phyloP scores from a whole-genome alignment of 768 basidiomycete species.

The Amanita thiersii region DNA sequence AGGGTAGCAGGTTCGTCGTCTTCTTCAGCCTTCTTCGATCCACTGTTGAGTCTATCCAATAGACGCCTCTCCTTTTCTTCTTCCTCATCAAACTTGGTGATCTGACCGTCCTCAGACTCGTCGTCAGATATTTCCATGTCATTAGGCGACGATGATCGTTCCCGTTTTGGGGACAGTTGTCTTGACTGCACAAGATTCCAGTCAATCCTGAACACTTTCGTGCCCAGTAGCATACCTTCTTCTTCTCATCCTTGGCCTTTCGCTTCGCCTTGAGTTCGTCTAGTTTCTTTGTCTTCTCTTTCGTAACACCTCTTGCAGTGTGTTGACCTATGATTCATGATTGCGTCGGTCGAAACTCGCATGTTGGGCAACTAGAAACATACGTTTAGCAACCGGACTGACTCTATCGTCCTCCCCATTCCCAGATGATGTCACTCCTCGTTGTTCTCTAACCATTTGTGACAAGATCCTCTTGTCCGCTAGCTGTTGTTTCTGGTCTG shows the following conservation, averaged over 20 bases:
- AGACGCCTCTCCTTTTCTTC: conserved; percentile 56
- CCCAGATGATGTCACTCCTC: conserved; percentile 26
- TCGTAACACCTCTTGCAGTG: conserved; percentile 62
- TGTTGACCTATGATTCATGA: conserved; percentile 52
- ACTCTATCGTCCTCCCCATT: conserved; percentile 45
- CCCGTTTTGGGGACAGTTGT: conserved; percentile 53
- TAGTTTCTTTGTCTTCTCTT: conserved; percentile 71
- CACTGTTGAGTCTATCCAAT: conserved; percentile 18
- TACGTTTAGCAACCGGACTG: conserved; percentile 72
- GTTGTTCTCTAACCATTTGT: conserved; percentile 65
- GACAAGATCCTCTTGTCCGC: conserved; percentile 66
- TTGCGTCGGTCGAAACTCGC: conserved; percentile 4
- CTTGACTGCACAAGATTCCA: conserved; percentile 28
- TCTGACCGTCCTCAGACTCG: conserved; percentile 79
- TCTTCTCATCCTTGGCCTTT: conserved; percentile 85
- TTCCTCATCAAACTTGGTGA: conserved; percentile 64
- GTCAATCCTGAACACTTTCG: conserved; percentile 1
- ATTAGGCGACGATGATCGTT: conserved; percentile 73
- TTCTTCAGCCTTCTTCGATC: conserved; percentile 23
- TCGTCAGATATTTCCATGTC: conserved; percentile 85
- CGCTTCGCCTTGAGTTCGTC: conserved; percentile 83
- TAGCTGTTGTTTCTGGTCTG: conserved; percentile 72
- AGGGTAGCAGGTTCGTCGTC: conserved; percentile 44
- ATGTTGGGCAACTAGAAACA: conserved; percentile 16
- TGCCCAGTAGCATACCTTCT: conserved; percentile 44